Evolutionary conservation across 176 grass and related monocot genomes (phyloP), one percentile per base, ranked within the genome.

Genomic region (Triticum urartu): DNA sequence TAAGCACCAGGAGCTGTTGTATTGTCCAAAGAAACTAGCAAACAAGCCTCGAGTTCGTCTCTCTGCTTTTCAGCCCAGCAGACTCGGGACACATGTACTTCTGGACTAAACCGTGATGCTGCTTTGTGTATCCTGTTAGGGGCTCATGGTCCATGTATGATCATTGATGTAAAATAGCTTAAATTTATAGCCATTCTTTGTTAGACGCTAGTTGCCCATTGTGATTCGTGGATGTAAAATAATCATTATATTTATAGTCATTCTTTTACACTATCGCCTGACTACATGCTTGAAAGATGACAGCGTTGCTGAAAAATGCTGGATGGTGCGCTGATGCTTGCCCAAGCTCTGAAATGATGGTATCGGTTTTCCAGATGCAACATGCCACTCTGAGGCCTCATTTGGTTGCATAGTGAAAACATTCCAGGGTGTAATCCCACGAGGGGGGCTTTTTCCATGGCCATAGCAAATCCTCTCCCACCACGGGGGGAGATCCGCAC

Each of bases 111-210:
- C 43, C 43, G 35, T 77, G 71, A 10, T 39, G 43, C 68, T 80
- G 28, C 66, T 75, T 68, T 65, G 34, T 84, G 68, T 79, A 56
- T 90, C 78, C 9, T 14, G 40, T 80, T 68, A 75, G 68, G 84
- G 4, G 9, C 18, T 68, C 45, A 45, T 68, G 18, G 47, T 84
- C 14, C 7, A 39, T 87, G 67, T 54, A 17, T 74, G 75, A 76
- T 84, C 65, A 84, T 80, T 61, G 48, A 63, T 86, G 83, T 82
- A 86, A 85, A 76, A 64, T 48, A 70, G 48, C 47, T 83, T 83
- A 59, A 47, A 67, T 67, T 80, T 81, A 81, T 75, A 48, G 42
- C 6, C 22, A 75, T 75, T 75, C 72, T 75, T 75, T 75, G 13
- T 28, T 75, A 75, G 71, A 47, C 42, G 12, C 72, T 48, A 2